A percentile compares a stretch with the other conserved stretches of the same genome.
These are phyloP conservation scores for Eucalyptus caleyi DNA, from an alignment of 345 rosid genomes.

Conservation along the genomic window DNA sequence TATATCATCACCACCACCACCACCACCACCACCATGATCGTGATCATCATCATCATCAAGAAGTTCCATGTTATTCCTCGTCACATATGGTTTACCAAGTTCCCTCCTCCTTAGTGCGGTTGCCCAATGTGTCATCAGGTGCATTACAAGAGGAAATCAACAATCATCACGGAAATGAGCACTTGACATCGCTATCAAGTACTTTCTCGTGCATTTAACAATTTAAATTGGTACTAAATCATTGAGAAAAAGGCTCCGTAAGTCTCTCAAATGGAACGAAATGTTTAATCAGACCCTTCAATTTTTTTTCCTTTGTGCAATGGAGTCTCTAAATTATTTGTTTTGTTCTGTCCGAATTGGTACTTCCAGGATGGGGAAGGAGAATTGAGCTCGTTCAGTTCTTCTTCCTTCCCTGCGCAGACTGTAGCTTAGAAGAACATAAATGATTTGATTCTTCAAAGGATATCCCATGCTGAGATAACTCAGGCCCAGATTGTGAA, in stretches of 20 bases:
- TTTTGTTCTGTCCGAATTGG: not conserved
- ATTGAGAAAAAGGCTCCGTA: not conserved
- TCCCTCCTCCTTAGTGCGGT: not conserved
- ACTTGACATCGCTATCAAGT: not conserved
- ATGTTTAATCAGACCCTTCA: not conserved
- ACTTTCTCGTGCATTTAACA: not conserved
- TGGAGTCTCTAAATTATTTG: not conserved
- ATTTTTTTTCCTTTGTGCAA: not conserved
- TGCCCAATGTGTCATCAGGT: not conserved
- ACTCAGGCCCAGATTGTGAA: not conserved
- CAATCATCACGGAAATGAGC: not conserved
- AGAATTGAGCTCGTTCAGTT: not conserved
- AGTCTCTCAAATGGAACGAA: not conserved
- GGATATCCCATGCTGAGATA: not conserved
- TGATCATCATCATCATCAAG: too few relatives aligned
- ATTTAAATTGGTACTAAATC: not conserved
- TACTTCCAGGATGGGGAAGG: not conserved
- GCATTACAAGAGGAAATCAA: not conserved
- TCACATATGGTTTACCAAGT: not conserved
- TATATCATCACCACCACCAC: too few relatives aligned
- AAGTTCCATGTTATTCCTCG: not conserved
- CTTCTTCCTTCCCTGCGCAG: not conserved
- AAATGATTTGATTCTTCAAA: not conserved
- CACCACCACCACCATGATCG: accelerated
- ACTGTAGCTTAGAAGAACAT: not conserved